Percentiles rank a stretch among this genome's conserved stretches.
Conservation (phyloP, 192 early-diverging fungal genomes). For the Backusella psychrophila region DNA sequence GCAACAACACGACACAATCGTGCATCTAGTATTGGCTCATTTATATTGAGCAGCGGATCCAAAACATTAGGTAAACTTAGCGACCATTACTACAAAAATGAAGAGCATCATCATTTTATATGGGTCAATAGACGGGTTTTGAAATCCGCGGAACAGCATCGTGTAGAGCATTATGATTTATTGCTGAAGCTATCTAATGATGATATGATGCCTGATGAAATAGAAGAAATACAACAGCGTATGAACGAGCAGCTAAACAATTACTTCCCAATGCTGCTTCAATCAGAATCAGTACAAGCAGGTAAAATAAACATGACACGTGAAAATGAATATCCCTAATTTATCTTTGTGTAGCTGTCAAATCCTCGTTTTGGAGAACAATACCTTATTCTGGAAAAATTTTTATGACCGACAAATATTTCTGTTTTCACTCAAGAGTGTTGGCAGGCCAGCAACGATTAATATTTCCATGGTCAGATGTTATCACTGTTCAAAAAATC, state of each 20-base stretch:
- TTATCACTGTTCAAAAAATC: constrained; percentile 37
- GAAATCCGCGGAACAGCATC: not conserved
- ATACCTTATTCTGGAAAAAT: constrained; percentile 56
- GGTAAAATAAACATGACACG: constrained; percentile 24
- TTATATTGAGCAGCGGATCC: not conserved
- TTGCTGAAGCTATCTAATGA: not conserved
- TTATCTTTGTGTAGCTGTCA: constrained; percentile 28
- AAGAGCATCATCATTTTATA: not conserved
- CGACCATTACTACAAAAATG: not conserved
- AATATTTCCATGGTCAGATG: constrained; percentile 56
- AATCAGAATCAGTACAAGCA: constrained; percentile 44
- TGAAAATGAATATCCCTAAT: not conserved
- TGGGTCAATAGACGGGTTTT: not conserved
- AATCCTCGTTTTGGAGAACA: constrained; percentile 39
- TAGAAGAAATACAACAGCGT: constrained; percentile 10
- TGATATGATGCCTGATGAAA: not conserved
- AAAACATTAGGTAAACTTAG: not conserved
- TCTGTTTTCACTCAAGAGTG: constrained; percentile 59
- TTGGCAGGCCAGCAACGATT: constrained; percentile 47
- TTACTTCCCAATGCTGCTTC: constrained; percentile 49
- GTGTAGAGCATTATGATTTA: not conserved
- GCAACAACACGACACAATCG: not conserved
- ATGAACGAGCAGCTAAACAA: constrained; percentile 39
- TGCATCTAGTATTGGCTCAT: not conserved
- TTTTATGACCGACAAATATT: constrained; percentile 59